Conservation (phyloP, 164 flowering plant genomes). For the Litsea cubeba region DNA sequence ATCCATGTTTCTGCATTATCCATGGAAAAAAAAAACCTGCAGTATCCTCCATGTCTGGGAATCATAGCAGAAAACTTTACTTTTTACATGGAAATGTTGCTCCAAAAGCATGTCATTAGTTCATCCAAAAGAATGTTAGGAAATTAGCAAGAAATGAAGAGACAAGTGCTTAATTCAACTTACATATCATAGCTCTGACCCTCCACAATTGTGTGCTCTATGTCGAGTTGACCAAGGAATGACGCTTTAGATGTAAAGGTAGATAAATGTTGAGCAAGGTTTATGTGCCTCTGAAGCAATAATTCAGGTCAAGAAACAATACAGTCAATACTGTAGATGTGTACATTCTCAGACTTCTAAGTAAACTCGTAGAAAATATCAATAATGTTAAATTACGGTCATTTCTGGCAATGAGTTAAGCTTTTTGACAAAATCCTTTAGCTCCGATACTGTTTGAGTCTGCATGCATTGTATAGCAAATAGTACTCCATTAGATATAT, state of each 20-base stretch:
- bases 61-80: background rate
- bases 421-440: slow-evolving; percentile 94
- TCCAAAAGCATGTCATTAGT: background rate
- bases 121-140: background rate
- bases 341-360: too few relatives aligned
- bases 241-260: slow-evolving; percentile 83
- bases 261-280: slow-evolving; percentile 90
- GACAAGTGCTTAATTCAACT: slow-evolving; percentile 19
- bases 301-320: background rate
- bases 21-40: too few relatives aligned
- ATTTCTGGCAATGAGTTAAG: slow-evolving; percentile 96
- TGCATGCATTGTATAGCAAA: slow-evolving; percentile 24
- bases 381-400: slow-evolving; percentile 49
- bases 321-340: too few relatives aligned
- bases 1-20: too few relatives aligned
- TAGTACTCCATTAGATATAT: too few relatives aligned
- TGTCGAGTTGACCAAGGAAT: slow-evolving; percentile 81
- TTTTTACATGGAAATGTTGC: too few relatives aligned
- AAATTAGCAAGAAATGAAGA: background rate
- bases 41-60: background rate
- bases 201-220: slow-evolving; percentile 94
- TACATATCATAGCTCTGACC: slow-evolving; percentile 91
- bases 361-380: background rate
- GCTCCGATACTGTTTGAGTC: slow-evolving; percentile 83
- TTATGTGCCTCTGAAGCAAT: slow-evolving; percentile 82